A percentile compares a stretch with the other conserved stretches of the same genome.
phyloP scores from a whole-genome alignment of 2,329 filamentous ascomycete species.

The Phialophora expanda region DNA sequence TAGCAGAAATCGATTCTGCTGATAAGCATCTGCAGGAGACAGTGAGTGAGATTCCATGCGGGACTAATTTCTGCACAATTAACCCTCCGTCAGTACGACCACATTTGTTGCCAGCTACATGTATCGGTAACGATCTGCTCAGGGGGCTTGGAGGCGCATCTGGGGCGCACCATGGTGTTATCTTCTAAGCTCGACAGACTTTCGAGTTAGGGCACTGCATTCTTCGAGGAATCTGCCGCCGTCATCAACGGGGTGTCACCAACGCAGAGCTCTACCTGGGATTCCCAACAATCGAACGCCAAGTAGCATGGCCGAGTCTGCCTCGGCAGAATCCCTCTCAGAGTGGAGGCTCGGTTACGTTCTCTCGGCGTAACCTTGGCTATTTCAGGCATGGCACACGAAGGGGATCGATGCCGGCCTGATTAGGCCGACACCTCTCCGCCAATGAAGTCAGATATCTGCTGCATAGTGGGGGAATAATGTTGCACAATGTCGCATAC shows the following conservation, averaged over 20 bases:
- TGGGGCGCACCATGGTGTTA: background rate
- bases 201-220: background rate
- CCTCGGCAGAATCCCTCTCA: background rate
- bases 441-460: background rate
- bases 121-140: too few relatives aligned
- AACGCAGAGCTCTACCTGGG: background rate
- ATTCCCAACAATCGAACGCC: background rate
- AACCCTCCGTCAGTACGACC: too few relatives aligned
- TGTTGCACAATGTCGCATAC: constrained; percentile 5
- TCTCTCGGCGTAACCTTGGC: background rate
- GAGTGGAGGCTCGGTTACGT: background rate
- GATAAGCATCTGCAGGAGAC: background rate
- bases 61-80: too few relatives aligned
- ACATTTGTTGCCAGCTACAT: too few relatives aligned
- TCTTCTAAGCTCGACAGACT: too few relatives aligned
- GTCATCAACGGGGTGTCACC: background rate
- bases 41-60: background rate
- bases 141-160: too few relatives aligned
- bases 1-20: background rate
- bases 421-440: background rate
- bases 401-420: background rate
- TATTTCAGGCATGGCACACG: constrained; percentile 8
- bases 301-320: background rate
- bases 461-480: background rate
- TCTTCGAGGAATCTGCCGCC: background rate